These are phyloP conservation scores for Blastocladiella britannica DNA, from an alignment of 192 early-diverging fungal species.

Conservation along the genomic window DNA sequence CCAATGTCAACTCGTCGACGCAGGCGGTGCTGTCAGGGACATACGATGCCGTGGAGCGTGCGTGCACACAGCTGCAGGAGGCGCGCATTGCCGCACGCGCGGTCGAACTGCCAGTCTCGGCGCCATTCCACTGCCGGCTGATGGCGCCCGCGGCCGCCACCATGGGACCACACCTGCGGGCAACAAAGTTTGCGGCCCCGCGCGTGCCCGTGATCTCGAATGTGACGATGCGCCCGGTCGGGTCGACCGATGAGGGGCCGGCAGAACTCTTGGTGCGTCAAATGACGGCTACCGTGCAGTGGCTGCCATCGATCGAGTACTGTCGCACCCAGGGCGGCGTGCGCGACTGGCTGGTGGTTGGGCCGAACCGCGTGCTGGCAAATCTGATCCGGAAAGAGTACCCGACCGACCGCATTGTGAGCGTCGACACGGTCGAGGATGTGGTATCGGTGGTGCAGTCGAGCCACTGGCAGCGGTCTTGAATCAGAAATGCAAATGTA, in stretches of 20 bases:
- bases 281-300: conserved; percentile 68
- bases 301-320: conserved; percentile 65
- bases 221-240: conserved; percentile 66
- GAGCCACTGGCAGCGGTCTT: too few species aligned
- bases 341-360: conserved; percentile 65
- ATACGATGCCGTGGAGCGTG: conserved; percentile 58
- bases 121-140: conserved; percentile 84
- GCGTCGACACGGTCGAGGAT: conserved; percentile 13
- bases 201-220: conserved; percentile 75
- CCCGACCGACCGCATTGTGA: conserved; percentile 44
- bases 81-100: conserved; percentile 66
- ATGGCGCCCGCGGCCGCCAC: conserved; percentile 67
- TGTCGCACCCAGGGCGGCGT: conserved; percentile 51
- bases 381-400: conserved; percentile 78
- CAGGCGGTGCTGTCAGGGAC: conserved; percentile 76
- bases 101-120: conserved; percentile 78
- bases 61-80: conserved; percentile 56
- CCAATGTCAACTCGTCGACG: conserved; percentile 49
- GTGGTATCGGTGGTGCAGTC: not conserved
- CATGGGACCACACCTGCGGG: conserved; percentile 50
- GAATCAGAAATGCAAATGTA: too few species aligned
- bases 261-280: conserved; percentile 49
- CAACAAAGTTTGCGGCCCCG: conserved; percentile 48
- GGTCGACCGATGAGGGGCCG: conserved; percentile 32
- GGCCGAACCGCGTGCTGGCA: conserved; percentile 67